Conservation (phyloP, 345 rosid genomes). For the Hibiscus syriacus region DNA sequence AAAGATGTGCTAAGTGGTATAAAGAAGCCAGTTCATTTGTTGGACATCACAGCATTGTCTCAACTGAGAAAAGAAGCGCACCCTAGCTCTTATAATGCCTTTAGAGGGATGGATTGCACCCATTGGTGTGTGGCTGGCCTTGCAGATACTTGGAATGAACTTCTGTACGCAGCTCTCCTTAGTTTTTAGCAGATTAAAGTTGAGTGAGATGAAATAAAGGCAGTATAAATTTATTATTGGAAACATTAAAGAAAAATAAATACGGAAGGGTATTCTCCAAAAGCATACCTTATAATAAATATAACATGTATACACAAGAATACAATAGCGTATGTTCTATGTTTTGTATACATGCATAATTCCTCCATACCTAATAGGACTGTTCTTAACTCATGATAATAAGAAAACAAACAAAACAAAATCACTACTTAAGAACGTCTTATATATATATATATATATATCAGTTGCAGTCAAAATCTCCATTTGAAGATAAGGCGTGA, state of each 20-base stretch:
- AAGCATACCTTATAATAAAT: neutral
- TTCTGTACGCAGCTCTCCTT: slow-evolving; percentile 35
- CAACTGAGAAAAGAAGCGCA: slow-evolving; percentile 70
- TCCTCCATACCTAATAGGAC: neutral
- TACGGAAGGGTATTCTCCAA: neutral
- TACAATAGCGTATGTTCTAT: neutral
- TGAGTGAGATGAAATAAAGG: neutral
- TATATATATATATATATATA: too few species aligned
- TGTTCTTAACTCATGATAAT: too few species aligned
- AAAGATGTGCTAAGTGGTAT: slow-evolving; percentile 33
- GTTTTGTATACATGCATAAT: neutral
- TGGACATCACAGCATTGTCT: slow-evolving; percentile 56
- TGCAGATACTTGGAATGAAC: slow-evolving; percentile 62
- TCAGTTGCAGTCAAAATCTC: too few species aligned
- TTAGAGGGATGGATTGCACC: slow-evolving; percentile 61
- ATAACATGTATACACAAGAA: neutral
- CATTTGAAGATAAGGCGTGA: too few species aligned
- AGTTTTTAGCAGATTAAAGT: slow-evolving; percentile 3
- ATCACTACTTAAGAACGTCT: too few species aligned
- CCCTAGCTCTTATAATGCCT: slow-evolving; percentile 40
- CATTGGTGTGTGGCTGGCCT: slow-evolving; percentile 73
- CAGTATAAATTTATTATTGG: neutral
- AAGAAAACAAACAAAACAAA: too few species aligned
- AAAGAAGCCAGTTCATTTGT: slow-evolving; percentile 43
- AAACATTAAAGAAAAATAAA: neutral